These are phyloP conservation scores for Bifiguratus adelaidae DNA, from an alignment of 192 early-diverging fungal genomes.

Conservation along the genomic window DNA sequence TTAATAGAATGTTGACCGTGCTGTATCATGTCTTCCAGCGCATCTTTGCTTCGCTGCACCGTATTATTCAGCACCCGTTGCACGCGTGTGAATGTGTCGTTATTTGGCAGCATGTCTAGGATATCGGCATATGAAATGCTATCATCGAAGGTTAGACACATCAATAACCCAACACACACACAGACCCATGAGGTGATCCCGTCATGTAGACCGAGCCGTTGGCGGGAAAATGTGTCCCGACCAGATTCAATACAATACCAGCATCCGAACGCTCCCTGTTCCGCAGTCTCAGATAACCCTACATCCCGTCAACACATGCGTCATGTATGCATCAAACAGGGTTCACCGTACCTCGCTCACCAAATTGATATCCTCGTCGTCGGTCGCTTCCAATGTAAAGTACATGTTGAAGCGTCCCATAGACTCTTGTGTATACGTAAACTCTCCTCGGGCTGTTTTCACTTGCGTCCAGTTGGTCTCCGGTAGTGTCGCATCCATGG, in stretches of 20 bases:
- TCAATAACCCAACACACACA: not conserved
- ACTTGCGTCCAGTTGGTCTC: not conserved
- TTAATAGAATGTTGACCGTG: slow-evolving; percentile 8
- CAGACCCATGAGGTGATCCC: slow-evolving; percentile 31
- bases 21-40: slow-evolving; percentile 15
- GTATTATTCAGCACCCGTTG: slow-evolving; percentile 19
- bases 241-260: slow-evolving; percentile 27
- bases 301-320: not conserved
- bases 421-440: slow-evolving; percentile 10
- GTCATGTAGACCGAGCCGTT: slow-evolving; percentile 39
- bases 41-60: slow-evolving; percentile 21
- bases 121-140: slow-evolving; percentile 21
- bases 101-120: slow-evolving; percentile 31
- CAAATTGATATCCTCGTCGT: slow-evolving; percentile 29
- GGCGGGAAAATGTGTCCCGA: slow-evolving; percentile 38
- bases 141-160: slow-evolving; percentile 2
- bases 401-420: slow-evolving; percentile 17
- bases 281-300: slow-evolving; percentile 32
- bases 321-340: not conserved
- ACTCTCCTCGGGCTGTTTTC: not conserved
- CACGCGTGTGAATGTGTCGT: slow-evolving; percentile 16
- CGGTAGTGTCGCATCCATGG: slow-evolving; percentile 8
- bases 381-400: slow-evolving; percentile 17
- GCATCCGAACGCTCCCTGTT: slow-evolving; percentile 32
- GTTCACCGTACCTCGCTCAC: slow-evolving; percentile 11